A percentile compares a stretch with the other conserved stretches of the same genome.
Conservation (phyloP, 1,284 basidiomycete genomes). For the Cutaneotrichosporon sp. region DNA sequence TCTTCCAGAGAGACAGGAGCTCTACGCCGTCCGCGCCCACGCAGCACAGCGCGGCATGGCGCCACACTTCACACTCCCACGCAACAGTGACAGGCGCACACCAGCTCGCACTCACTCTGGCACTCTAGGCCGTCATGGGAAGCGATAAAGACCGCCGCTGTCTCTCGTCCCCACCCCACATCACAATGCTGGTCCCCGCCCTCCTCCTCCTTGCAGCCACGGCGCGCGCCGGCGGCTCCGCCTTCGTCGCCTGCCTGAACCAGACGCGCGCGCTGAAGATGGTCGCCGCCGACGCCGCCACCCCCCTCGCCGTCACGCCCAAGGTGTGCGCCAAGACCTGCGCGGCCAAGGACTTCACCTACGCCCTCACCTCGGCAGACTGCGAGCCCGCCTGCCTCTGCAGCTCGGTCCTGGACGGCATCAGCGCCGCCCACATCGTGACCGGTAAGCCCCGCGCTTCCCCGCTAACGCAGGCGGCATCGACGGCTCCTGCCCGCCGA, state of each 20-base stretch:
- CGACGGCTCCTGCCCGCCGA: no score
- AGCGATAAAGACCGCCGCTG: not conserved
- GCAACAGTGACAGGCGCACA: no score
- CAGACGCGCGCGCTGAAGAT: not conserved
- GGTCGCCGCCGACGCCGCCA: not conserved
- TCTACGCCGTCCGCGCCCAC: no score
- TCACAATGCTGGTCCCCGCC: not conserved
- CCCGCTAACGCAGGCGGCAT: no score
- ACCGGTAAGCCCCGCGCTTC: not conserved
- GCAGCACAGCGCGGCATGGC: no score
- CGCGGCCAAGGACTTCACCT: not conserved
- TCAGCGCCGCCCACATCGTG: not conserved
- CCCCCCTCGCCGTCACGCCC: not conserved
- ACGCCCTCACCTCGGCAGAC: not conserved
- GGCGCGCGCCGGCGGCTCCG: not conserved
- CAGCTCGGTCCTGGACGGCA: not conserved
- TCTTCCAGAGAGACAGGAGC: no score
- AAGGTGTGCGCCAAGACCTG: not conserved
- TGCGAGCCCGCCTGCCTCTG: not conserved
- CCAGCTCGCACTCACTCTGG: no score
- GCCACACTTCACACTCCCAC: no score
- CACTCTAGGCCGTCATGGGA: no score
- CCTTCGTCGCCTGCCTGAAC: not conserved
- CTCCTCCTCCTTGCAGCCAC: not conserved
- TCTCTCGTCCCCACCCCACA: not conserved